These are phyloP conservation scores for Cymodocea nodosa DNA, from an alignment of 116 monocot genomes.

Conservation along the genomic window DNA sequence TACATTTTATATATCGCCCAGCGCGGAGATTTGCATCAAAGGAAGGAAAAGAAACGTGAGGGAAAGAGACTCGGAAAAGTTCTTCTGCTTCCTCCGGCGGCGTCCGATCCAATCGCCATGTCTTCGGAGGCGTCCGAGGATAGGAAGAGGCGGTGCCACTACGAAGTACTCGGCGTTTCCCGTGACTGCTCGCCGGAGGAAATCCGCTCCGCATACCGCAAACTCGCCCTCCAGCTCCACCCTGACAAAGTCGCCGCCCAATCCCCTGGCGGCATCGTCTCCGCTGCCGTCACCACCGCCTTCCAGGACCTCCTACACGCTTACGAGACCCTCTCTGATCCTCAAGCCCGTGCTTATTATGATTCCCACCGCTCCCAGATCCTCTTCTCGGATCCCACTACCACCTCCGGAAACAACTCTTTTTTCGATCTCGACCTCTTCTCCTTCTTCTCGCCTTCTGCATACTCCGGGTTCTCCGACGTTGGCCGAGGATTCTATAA, in stretches of 20 bases:
- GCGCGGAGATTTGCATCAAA: no score
- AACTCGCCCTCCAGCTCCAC: constrained; percentile 73
- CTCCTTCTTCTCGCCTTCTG: constrained; percentile 61
- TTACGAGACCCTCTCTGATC: constrained; percentile 90
- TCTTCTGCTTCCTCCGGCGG: no score
- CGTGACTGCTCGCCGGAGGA: constrained; percentile 58
- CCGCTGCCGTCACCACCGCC: constrained; percentile 48
- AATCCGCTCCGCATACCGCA: constrained; percentile 68
- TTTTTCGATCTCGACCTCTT: constrained; percentile 52
- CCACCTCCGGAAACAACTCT: constrained; percentile 11
- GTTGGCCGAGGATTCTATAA: constrained; percentile 76
- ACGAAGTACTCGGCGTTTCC: constrained; percentile 67
- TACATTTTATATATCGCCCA: no score
- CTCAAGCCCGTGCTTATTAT: constrained; percentile 70
- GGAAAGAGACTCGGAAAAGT: no score
- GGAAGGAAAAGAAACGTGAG: no score
- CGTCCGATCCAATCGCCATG: neutral
- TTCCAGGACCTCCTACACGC: constrained; percentile 94
- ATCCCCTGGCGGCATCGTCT: constrained; percentile 19
- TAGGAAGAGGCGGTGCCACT: constrained; percentile 66
- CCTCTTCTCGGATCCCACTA: constrained; percentile 54
- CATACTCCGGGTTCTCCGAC: constrained; percentile 69
- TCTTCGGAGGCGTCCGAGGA: constrained; percentile 5
- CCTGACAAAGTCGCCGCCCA: constrained; percentile 46
- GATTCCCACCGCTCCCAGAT: constrained; percentile 96